Evolutionary conservation across 306 rosid species (phyloP).

Genomic region (Cucumis hystrix): DNA sequence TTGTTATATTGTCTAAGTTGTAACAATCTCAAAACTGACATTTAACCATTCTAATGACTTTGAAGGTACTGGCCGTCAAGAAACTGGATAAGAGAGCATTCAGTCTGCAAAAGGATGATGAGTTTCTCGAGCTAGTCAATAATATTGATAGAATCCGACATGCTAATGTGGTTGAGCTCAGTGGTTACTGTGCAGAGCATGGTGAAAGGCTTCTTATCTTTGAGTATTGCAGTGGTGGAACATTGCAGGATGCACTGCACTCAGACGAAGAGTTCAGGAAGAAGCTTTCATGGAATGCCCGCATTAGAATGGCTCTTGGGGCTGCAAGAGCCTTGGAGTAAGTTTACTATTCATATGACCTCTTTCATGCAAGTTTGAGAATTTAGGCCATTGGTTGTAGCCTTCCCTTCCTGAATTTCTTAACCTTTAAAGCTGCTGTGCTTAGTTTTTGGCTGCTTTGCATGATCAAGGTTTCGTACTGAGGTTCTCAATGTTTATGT

Average conservation of each 20-base stretch:
- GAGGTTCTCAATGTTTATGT: neutral
- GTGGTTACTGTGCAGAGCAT: slow-evolving; percentile 94
- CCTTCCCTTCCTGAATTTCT: neutral
- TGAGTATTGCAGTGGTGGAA: slow-evolving; percentile 73
- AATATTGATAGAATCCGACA: slow-evolving; percentile 67
- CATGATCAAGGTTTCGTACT: neutral
- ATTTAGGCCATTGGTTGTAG: neutral
- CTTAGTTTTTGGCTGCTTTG: neutral
- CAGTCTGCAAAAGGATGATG: slow-evolving; percentile 57
- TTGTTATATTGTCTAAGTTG: neutral
- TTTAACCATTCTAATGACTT: slow-evolving; percentile 20
- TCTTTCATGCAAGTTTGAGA: neutral
- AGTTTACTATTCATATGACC: slow-evolving; percentile 22
- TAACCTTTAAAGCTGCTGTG: neutral
- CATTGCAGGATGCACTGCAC: slow-evolving; percentile 76
- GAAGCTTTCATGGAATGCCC: slow-evolving; percentile 65
- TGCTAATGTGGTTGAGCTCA: slow-evolving; percentile 67
- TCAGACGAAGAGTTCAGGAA: slow-evolving; percentile 51
- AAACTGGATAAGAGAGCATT: slow-evolving; percentile 63
- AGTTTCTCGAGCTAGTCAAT: slow-evolving; percentile 74
- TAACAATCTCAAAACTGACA: slow-evolving; percentile 11
- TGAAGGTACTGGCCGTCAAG: slow-evolving; percentile 78
- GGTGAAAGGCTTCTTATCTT: slow-evolving; percentile 86
- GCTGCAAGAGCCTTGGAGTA: slow-evolving; percentile 98
- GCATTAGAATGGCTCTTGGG: slow-evolving; percentile 84